Evolutionary conservation across 495 filamentous ascomycete genomes (phyloP), one percentile per base, ranked within the genome.

Genomic region (Alectoria sarmentosa): DNA sequence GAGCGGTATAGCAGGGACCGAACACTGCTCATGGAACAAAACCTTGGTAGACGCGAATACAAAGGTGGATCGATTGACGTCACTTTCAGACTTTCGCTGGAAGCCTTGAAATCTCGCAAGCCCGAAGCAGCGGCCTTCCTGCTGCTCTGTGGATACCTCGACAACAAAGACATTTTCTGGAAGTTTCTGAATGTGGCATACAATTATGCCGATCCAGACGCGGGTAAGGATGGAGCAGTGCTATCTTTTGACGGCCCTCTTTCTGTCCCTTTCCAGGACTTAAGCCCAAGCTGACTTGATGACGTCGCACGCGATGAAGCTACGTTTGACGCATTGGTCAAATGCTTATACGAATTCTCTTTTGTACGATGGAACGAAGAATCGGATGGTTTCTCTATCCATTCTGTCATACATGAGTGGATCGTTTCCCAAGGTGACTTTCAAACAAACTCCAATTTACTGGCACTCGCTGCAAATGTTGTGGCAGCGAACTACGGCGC

Each of bases 341-440:
- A 57, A 30, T 57, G 4, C 13, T 28, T 57, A 32, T 34, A 57
- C 54, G 54, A 57, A 17, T 57, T 57, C 54, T 57, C 28, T 32
- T 57, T 57, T 28, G 54, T 57, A 57, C 54, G 54, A 57, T 57
- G 54, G 54, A 57, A 57, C 54, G 54, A 57, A 57, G 54, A 57
- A 34, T 30, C 54, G 54, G 54, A 57, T 57, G 54, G 54, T 14
- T 57, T 57, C 36, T 57, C 54, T 57, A 32, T 57, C 28, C 54
- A 57, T 34, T 57, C 54, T 28, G 11, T 57, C 26, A 57, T 57
- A 15, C 28, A 57, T 34, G 54, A 57, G 26, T 57, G 54, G 54
- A 57, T 57, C 54, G 26, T 57, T 10, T 30, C 28, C 1, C 11
- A 57, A 32, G 54, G 17, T 30, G 54, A 57, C 54, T 57, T 28